Base-by-base conservation (phyloP, 805 yeast species). In the Candida nitratophila region DNA sequence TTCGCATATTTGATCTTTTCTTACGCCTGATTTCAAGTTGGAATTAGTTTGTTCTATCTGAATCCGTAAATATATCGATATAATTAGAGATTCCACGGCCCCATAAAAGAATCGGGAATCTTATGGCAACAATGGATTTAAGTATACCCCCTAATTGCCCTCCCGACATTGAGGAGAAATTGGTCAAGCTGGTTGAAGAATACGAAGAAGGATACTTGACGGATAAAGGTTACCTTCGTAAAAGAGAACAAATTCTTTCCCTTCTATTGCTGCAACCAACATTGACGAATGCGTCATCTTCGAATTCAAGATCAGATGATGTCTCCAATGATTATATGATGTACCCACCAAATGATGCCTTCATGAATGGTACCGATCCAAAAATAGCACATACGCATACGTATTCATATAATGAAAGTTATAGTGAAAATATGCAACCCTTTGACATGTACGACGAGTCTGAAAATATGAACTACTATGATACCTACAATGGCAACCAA, bases 171-270 rank as follows among this genome's bases (percentile, higher is more conserved):
- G 71, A 64, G 42, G 57, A 58, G 30, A 62, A 63, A 48, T 60
- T 80, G 19, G 55, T 59, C 26, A 70, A 66, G 33, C 64, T 80
- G 26, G 66, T 69, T 14, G 54, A 63, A 10, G 86, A 81, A 48
- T 78, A 67, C 48, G 69, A 70, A 50, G 89, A 84, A 31, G 91
- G 88, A 1, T 81, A 81, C 46, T 65, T 85, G 44, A 84, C 93
- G 0, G 81, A 74, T 39, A 85, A 83, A 56, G 91, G 93, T 2
- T 85, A 81, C 56, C 66, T 69, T 37, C 81, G 76, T 51, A 82
- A 79, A 48, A 64, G 86, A 47, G 71, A 66, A 37, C 65, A 58
- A 48, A 54, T 76, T 19, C 56, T 73, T 24, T 51, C 48, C 5
- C 7, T n/a, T 36, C 47, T 15, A 32, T 2, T 15, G 3, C 10